Evolutionary conservation across 371 early-diverging fungal genomes (phyloP), one percentile per base, ranked within the genome.

Genomic region (Mucor velutinosus): DNA sequence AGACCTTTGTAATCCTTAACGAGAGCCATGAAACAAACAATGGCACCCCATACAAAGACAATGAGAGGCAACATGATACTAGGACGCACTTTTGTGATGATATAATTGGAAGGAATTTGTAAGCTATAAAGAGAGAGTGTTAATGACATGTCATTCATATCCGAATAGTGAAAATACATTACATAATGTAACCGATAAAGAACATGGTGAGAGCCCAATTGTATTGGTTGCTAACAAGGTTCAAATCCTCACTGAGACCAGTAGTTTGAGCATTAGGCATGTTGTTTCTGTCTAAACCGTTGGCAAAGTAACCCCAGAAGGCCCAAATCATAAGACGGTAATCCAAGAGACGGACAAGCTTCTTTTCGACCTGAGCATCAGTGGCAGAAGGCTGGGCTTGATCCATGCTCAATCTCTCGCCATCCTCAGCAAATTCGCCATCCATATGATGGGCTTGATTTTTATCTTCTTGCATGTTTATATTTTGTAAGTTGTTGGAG

Each of bases 221-320:
- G 66, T 88, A 90, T 55, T 80, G 78, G 37, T 73, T 66, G 6
- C 74, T 73, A 5, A 68, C 70, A 29, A 90, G 76, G 0, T 76
- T 56, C 19, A 92, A 66, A 53, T 87, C 87, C 23, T 71, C 66
- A 47, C 81, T 78, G 59, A 90, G 59, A 60, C 82, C 83, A 25
- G 78, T 84, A 17, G 84, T 84, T 51, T 77, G 76, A 12, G 85
- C 87, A 68, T 81, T 80, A 7, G 76, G 92, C 74, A 94, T 91
- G 66, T 93, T 94, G 59, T 87, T 87, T 53, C 93, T 86, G 72
- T 93, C 94, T 11, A 94, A 74, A 64, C 89, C 89, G 60, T 86
- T 87, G 51, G 91, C 87, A 58, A 93, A 82, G 63, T 93, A 93
- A 19, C 90, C 85, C 32, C 89, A 74, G 58, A 86, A 80, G 35